Base-by-base conservation (phyloP, 192 early-diverging fungal genomes). In the Lunasporangiospora selenospora region DNA sequence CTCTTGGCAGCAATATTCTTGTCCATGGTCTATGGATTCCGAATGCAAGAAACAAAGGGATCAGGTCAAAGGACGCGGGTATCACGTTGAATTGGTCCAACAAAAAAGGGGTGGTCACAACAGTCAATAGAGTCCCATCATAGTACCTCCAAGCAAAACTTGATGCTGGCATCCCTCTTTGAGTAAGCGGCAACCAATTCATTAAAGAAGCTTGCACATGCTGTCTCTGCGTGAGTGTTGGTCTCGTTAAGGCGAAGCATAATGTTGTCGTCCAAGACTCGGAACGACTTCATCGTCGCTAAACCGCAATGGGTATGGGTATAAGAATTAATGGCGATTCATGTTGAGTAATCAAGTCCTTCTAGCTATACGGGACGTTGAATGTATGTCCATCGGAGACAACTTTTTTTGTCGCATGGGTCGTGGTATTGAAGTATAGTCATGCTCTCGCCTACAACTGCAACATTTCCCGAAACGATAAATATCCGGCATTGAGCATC, bases 231-330 rank as follows among this genome's bases (percentile, higher is more conserved):
- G 18, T 86, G 83, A 3, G 87, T 89, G 65, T 90, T 79, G n/a
- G 89, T 90, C 30, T 77, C 80, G 75, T 93, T 93, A 58, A 93
- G 76, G 21, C 88, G 81, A 31, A 90, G 77, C 60, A 91, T 89
- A 37, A 93, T 91, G 70, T 90, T 93, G 73, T 93, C 89, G 61
- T 93, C 91, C n/a, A 91, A 77, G 53, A 81, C 80, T 49, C 91
- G 87, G 65, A 86, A 83, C 65, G 86, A 82, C 58, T 85, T 85
- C 82, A 93, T 80, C 3, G 81, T 76, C 31, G 88, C 87, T 82
- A 80, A 52, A 50, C 76, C 19, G 32, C 12, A 24, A 26, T 24
- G 26, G 37, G 18, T 34, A 49, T 12, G 11, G 49, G 33, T 5
- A 33, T 23, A 52, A 30, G 52, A 32, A 50, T n/a, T n/a, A n/a